Evolutionary conservation across 352 stramenopile genomes (phyloP).

Genomic region (Phytophthora rubi): DNA sequence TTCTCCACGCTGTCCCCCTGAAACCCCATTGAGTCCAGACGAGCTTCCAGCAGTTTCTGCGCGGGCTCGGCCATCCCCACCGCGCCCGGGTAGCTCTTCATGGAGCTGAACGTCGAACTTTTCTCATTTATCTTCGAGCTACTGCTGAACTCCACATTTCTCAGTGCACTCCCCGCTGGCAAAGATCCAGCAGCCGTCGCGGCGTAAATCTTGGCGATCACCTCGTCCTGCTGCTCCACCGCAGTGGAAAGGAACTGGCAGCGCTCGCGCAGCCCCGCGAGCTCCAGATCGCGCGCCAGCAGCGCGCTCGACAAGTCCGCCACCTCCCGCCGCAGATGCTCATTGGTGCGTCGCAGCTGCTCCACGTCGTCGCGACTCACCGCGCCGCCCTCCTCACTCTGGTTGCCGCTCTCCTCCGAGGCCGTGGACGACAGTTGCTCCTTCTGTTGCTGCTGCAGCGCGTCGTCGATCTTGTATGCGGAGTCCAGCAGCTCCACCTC

Average conservation of each 20-base stretch:
- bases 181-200: conserved; percentile 8
- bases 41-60: conserved; percentile 51
- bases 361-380: conserved; percentile 30
- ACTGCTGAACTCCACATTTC: neutral
- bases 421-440: conserved; percentile 29
- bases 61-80: conserved; percentile 44
- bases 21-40: conserved; percentile 62
- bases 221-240: conserved; percentile 79
- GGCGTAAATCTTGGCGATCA: conserved; percentile 83
- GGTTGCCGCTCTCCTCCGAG: conserved; percentile 8
- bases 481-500: conserved; percentile 38
- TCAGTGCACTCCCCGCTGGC: neutral
- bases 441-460: conserved; percentile 1
- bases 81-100: conserved; percentile 37
- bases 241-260: conserved; percentile 64
- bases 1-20: conserved; percentile 38
- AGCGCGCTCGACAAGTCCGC: conserved; percentile 74
- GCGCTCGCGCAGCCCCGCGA: conserved; percentile 64
- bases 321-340: conserved; percentile 56
- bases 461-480: conserved; percentile 31
- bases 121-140: conserved; percentile 15
- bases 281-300: conserved; percentile 78
- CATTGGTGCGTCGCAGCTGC: conserved; percentile 49
- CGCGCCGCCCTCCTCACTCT: conserved; percentile 5
- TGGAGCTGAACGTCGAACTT: conserved; percentile 14